These are phyloP conservation scores for Meyerozyma athensensis DNA, from an alignment of 1,139 yeast species.

Conservation along the genomic window DNA sequence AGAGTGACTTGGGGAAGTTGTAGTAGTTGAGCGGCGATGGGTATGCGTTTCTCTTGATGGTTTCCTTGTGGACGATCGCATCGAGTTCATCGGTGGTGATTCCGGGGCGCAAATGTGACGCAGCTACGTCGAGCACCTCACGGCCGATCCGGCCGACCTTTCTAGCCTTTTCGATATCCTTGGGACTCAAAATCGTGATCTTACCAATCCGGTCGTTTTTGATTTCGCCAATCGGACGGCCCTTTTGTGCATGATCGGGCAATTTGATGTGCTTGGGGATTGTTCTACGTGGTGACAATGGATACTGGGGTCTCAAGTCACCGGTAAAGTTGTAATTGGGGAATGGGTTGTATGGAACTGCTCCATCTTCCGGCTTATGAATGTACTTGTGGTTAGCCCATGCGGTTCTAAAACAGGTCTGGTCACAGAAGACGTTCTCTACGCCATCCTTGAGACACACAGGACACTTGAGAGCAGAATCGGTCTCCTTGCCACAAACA, in stretches of 20 bases:
- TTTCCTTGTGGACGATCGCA: constrained; percentile 78
- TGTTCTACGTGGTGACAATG: constrained; percentile 64
- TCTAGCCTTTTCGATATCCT: constrained; percentile 69
- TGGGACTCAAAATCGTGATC: constrained; percentile 57
- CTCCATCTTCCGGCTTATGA: constrained; percentile 41
- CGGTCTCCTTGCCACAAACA: constrained; percentile 79
- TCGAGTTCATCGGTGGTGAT: constrained; percentile 93
- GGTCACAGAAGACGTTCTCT: constrained; percentile 71
- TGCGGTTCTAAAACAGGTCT: constrained; percentile 73
- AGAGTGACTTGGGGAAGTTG: constrained; percentile 87
- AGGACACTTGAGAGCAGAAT: constrained; percentile 81
- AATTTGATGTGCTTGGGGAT: constrained; percentile 67
- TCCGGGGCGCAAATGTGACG: constrained; percentile 79
- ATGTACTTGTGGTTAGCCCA: constrained; percentile 59
- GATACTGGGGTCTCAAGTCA: constrained; percentile 70
- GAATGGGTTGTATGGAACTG: constrained; percentile 73
- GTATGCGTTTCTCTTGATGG: constrained; percentile 83
- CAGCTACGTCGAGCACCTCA: constrained; percentile 84
- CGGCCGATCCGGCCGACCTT: constrained; percentile 74
- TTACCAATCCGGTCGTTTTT: constrained; percentile 64
- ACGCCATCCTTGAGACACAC: constrained; percentile 74
- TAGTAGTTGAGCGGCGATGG: constrained; percentile 96
- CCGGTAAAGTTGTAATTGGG: constrained; percentile 77
- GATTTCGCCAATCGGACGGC: constrained; percentile 77
- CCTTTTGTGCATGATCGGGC: constrained; percentile 85